Evolutionary conservation across 345 rosid species (phyloP), one percentile per base, ranked within the genome.

Genomic region (Salix exigua): DNA sequence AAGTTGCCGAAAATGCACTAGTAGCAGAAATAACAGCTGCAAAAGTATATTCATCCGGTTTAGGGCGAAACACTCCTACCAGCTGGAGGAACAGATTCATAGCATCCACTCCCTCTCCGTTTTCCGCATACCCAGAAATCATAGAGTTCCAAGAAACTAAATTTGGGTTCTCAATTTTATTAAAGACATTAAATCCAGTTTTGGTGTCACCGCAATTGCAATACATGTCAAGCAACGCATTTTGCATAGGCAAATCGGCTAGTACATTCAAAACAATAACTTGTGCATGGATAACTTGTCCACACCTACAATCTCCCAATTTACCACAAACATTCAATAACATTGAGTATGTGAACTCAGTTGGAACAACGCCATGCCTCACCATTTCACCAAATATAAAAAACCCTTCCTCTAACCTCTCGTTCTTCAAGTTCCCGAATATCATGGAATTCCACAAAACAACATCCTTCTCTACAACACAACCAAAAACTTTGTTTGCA

Each of bases 81-180:
- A 95, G 75, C 77, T 67, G 73, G 76, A 81, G 72, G 83, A 88
- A 90, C 81, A 91, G 53, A 76, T 73, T 78, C 83, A 90, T 76
- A 46, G 93, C 97, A 70, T 73, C 72, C 78, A 79, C 88, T 64
- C 80, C 91, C 75, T 87, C 85, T 7, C 88, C 94, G 64, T 88
- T 89, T 76, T 88, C 91, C 48, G 91, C 82, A 78, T 70, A 87
- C 61, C 99, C 95, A 1, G 87, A 81, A 67, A 95, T 88, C 84
- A 95, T 78, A 25, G 97, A 85, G 83, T 95, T 95, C 97, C 97
- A 95, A 2, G 97, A 88, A 75, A 93, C 90, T 82, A 93, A 78
- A 84, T 89, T 84, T 16, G 85, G 88, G 23, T 73, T 79, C 66
- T 78, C 81, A 66, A 88, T 87, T 81, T 82, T 82, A 37, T 71